phyloP scores from a whole-genome alignment of 2,329 filamentous ascomycete genomes.

The Thielaviopsis cerberus region DNA sequence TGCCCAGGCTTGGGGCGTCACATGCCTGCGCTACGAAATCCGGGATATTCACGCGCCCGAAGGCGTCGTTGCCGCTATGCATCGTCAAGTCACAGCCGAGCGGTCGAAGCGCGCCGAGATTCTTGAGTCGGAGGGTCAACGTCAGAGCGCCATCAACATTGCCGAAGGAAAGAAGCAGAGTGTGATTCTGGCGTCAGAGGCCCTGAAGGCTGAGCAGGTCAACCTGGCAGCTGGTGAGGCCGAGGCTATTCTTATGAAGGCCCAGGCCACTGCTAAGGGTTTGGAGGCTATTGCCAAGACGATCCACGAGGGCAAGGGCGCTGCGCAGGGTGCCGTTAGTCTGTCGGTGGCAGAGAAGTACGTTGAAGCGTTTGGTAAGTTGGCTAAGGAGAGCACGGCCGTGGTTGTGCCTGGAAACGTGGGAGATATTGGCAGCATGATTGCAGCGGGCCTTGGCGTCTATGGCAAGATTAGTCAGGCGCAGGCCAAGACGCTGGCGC shows the following conservation, averaged over 20 bases:
- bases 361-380: conserved; percentile 78
- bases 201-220: conserved; percentile 74
- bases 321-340: conserved; percentile 69
- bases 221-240: conserved; percentile 86
- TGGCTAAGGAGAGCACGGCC: conserved; percentile 88
- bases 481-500: conserved; percentile 38
- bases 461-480: conserved; percentile 82
- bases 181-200: conserved; percentile 89
- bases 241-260: conserved; percentile 76
- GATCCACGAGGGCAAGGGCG: conserved; percentile 53
- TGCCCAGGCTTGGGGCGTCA: conserved; percentile 92
- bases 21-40: conserved; percentile 93
- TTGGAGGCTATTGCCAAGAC: conserved; percentile 69
- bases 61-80: conserved; percentile 91
- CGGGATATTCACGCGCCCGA: conserved; percentile 92
- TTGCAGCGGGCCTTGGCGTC: conserved; percentile 83
- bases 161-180: conserved; percentile 94
- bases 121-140: conserved; percentile 86
- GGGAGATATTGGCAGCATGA: conserved; percentile 90
- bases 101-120: conserved; percentile 96
- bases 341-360: conserved; percentile 92
- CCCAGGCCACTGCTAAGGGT: conserved; percentile 66
- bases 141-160: conserved; percentile 96
- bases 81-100: conserved; percentile 92
- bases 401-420: conserved; percentile 94